Evolutionary conservation across 306 rosid genomes (phyloP).

Genomic region (Malus fusca): DNA sequence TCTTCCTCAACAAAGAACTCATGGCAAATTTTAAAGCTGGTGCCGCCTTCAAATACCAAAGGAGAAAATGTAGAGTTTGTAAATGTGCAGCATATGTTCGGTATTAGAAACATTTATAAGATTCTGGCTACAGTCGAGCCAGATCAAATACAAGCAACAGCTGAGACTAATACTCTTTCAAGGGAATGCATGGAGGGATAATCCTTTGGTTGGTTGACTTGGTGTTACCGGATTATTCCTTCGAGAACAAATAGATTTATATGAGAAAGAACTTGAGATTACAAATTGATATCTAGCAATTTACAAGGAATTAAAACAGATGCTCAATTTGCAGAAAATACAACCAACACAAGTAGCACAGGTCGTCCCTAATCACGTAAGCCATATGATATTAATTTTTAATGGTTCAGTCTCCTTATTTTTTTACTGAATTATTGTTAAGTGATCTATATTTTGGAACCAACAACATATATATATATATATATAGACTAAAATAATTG

Average conservation of each 20-base stretch:
- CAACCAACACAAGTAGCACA: neutral
- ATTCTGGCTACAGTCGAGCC: neutral
- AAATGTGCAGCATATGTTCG: conserved; percentile 13
- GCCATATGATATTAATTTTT: neutral
- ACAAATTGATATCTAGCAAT: conserved; percentile 3
- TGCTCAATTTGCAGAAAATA: too few relatives aligned
- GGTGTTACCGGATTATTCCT: neutral
- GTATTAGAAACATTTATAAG: conserved; percentile 16
- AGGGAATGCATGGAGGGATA: conserved; percentile 4
- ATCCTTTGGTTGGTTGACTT: conserved; percentile 17
- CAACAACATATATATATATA: neutral
- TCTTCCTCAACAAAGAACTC: neutral
- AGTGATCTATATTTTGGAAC: too few relatives aligned
- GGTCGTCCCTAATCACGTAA: neutral
- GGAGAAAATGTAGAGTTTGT: conserved; percentile 17
- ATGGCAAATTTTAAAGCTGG: conserved; percentile 1
- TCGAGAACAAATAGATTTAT: neutral
- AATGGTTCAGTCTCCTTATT: neutral
- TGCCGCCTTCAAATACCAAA: conserved; percentile 22
- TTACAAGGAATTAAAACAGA: neutral
- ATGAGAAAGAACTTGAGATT: neutral
- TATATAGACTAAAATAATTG: neutral
- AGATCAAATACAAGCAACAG: neutral
- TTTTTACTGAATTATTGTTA: neutral
- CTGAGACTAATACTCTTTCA: conserved; percentile 13